Conservation (phyloP, 2,329 filamentous ascomycete species). For the Aureobasidium sp. region DNA sequence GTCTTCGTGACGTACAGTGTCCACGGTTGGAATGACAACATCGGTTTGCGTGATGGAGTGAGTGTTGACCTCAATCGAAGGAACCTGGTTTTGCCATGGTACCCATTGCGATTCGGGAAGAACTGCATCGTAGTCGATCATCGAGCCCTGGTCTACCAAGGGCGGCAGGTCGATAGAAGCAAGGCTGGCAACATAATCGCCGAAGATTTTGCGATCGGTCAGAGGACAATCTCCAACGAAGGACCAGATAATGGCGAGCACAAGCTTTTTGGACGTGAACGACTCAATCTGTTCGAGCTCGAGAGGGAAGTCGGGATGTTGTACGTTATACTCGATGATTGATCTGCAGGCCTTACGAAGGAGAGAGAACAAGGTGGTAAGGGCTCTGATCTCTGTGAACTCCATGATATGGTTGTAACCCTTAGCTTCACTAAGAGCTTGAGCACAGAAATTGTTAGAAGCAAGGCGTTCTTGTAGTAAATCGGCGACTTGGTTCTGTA, state of each 20-base stretch:
- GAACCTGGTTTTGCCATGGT: constrained; percentile 90
- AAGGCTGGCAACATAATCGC: constrained; percentile 71
- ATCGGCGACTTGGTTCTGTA: constrained; percentile 73
- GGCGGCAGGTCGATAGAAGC: constrained; percentile 75
- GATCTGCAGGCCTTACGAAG: constrained; percentile 90
- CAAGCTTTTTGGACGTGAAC: constrained; percentile 86
- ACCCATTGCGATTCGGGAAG: constrained; percentile 84
- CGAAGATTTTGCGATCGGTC: constrained; percentile 76
- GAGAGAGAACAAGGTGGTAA: constrained; percentile 90
- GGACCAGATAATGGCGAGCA: constrained; percentile 90
- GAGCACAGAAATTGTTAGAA: constrained; percentile 70
- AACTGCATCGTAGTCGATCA: constrained; percentile 92
- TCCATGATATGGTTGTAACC: constrained; percentile 96
- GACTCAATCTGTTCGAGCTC: constrained; percentile 83
- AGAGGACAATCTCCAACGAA: constrained; percentile 92
- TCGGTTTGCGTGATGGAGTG: constrained; percentile 98
- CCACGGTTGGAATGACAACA: constrained; percentile 93
- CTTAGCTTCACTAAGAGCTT: constrained; percentile 66
- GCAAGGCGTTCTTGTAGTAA: constrained; percentile 67
- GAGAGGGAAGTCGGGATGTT: constrained; percentile 88
- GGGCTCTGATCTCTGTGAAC: constrained; percentile 80
- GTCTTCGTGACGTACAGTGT: constrained; percentile 96
- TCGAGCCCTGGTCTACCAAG: constrained; percentile 50
- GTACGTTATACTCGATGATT: constrained; percentile 89
- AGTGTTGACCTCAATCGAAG: constrained; percentile 91